Base-by-base conservation (phyloP, 2,329 filamentous ascomycete genomes). In the Coniochaeta ligniaria region DNA sequence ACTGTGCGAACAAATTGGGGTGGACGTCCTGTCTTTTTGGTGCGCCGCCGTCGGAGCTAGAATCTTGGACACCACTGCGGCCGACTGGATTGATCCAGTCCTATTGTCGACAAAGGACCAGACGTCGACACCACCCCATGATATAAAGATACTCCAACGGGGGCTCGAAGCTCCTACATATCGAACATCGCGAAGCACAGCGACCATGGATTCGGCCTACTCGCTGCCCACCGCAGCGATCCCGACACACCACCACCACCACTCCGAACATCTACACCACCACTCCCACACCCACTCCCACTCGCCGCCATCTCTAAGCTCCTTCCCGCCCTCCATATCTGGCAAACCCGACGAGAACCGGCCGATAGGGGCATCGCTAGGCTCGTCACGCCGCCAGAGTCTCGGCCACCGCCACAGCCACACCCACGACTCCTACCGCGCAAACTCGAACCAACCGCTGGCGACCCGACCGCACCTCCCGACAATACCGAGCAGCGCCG, bases 141-240 rank as follows among this genome's bases (percentile, higher is more conserved):
- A 52, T 52, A 52, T 52, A 31, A 9, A 31, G 7, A 5, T 11
- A n/a, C 24, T 8, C n/a, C 28, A 55, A 7, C 2, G 17, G 54
- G 54, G 24, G 54, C 54, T 22, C 54, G 11, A 24, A 24, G 54
- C 54, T 56, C 54, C 54, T 22, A 36, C n/a, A 20, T 2, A 16
- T 52, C 26, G 14, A 12, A 14, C 1, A 28, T 52, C 35, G 7
- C 31, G 16, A 36, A 22, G 8, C 6, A 2, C 28, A 38, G 17
- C 54, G 55, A 72, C 61, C 60, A 82, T 82, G 79, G 76, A 79
- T 62, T 79, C 81, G 41, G 79, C 82, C 24, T 85, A 83, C 68
- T 75, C 77, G 58, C 71, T 85, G 60, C 82, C 82, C n/a, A 76
- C 80, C 38, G 75, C 80, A 38, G 74, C 79, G 43, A 70, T 82